Evolutionary conservation across 805 yeast genomes (phyloP), one percentile per base, ranked within the genome.

Genomic region (Metschnikowia dekortorum): DNA sequence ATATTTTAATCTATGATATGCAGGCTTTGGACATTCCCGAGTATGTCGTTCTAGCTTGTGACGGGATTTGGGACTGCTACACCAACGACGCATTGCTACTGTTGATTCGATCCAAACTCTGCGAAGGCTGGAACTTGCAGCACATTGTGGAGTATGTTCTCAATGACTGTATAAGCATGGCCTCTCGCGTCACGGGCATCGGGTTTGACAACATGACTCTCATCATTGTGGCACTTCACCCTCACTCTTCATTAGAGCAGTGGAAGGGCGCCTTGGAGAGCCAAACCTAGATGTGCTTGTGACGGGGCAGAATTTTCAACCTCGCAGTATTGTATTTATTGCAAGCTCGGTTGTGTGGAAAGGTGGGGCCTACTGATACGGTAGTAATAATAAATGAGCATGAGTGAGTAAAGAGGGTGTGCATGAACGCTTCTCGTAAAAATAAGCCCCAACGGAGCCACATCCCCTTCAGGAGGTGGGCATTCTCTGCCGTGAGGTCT

Each of bases 201-300:
- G 95, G 95, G 0, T 86, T 84, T 58, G 95, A 87, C 64, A 87
- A 87, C 61, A 87, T 87, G 92, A 85, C 91, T 0, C 70, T 85
- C 16, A 75, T 84, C n/a, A 78, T 87, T 6, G 75, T 86, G 8
- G 86, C 86, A 1, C 61, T 84, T 35, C 88, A 85, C 60, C 72
- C 73, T 33, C 49, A 53, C 18, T 71, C 69, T 43, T 61, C 71
- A 1, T 60, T 84, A 39, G 78, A 78, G 22, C 75, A 74, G 16
- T 86, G 94, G 94, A 77, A 82, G 56, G 64, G 65, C 3, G 62
- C 67, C 51, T 80, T 85, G 75, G 81, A 78, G 55, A 52, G 14
- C 29, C 13, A 33, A n/a, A 9, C 36, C 8, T 41, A 36, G 32
- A 18, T 2, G 11, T 8, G 26, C 8, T 38, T 22, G 11, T 14